Base-by-base conservation (phyloP, 1,284 basidiomycete species). In the Xanthoconium separans region DNA sequence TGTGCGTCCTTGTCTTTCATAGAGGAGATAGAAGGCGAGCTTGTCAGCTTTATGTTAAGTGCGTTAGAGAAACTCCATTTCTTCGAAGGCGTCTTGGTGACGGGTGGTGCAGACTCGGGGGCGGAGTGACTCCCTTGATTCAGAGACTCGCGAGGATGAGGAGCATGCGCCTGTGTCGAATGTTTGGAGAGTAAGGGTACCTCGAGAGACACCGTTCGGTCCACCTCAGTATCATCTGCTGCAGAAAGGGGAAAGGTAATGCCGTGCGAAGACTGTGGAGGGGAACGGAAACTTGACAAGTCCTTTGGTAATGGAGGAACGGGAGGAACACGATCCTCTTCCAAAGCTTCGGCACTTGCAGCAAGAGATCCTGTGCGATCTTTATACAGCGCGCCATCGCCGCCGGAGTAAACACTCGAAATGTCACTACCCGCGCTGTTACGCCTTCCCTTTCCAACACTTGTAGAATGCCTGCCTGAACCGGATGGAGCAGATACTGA, bases 301-400 rank as follows among this genome's bases (percentile, higher is more conserved):
- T 94, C 92, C 73, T 97, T 98, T 36, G 96, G 96, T 20, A 99
- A 75, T 42, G 97, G 96, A 33, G 96, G 96, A 2, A 99, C 97
- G 22, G 96, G 96, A 1, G 97, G 96, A 7, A 98, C 94, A 55
- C 73, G 63, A 57, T 75, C 72, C 56, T 85, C 84, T 54, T 89
- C 88, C 41, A 73, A 67, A 36, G 69, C 71, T 56, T 91, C 89
- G 54, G 78, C 78, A 43, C 76, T 71, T 47, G 80, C 65, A 4
- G 59, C 79, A 48, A 87, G 75, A 30, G 78, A 79, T 43, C 83
- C 80, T 44, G 79, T 82, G 46, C 88, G 85, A 63, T 89, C 87
- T 58, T 84, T 87, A 54, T 84, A 74, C 47, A 77, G 76, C 22
- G 77, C 75, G 4, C 44, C 57, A 40, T 81, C 83, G 56, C 85